Base-by-base conservation (phyloP, 2,329 filamentous ascomycete genomes). In the Talaromyces albobiverticillius region DNA sequence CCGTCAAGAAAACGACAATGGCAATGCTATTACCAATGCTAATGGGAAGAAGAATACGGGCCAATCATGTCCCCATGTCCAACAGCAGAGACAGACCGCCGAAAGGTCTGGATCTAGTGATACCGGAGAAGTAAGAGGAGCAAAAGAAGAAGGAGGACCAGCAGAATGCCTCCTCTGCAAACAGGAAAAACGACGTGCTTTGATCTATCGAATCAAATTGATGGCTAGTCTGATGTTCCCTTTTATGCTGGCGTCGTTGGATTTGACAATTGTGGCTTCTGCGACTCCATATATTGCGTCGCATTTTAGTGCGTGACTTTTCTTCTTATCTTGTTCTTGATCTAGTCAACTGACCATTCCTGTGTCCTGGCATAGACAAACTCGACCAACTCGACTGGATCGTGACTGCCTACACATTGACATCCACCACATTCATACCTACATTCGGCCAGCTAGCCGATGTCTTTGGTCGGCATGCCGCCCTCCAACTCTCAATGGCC, bases 331-430 rank as follows among this genome's bases (percentile, higher is more conserved):
- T 16, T 32, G 8, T 20, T 8, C 22, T 46, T 41, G 8, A 4
- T 8, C 18, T 32, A 45, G 25, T 36, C 10, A 13, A 31, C 36
- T 29, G 51, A 62, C 40, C 20, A 2, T 45, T 8, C 25, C 67
- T 45, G 3, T 18, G n/a, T 31, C 13, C 10, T 22, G 3, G 2
- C 11, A 4, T 53, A 79, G 79, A 76, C 56, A 65, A 83, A 62
- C 64, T 83, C 4, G 76, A 79, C 16, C 79, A 85, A 60, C 74
- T 86, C 2, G 87, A 86, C 62, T 88, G 84, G 84, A 86, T 89
- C 62, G 81, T 88, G 16, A 85, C 85, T 0, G 76, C 84, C 6
- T 89, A 87, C 68, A 88, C 84, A 50, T 73, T 89, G 13, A 85
- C 84, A 0, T 82, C 82, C 0, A 84, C 85, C 1, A 80, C 84